Evolutionary conservation across 495 filamentous ascomycete genomes (phyloP), one percentile per base, ranked within the genome.

Genomic region (Hypoxylon lenormandii): DNA sequence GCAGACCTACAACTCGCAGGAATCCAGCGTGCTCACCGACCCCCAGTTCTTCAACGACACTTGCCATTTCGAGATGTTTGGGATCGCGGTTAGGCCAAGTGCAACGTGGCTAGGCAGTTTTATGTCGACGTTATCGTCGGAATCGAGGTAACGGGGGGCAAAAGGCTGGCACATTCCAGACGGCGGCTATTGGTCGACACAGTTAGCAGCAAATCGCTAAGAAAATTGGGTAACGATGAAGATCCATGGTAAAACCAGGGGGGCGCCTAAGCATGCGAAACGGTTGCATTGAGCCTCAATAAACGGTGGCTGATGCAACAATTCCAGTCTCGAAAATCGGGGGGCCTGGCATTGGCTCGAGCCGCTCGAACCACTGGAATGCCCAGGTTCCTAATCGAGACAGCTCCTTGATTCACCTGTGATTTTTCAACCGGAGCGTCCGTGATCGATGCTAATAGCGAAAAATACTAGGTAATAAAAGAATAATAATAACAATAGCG

Each of bases 221-320:
- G 48, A 65, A 3, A 48, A 46, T 48, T 12, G 23, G 36, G 42
- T 26, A 26, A 30, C 38, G 50, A 33, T 50, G 60, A 51, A 53
- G 21, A 43, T 46, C 57, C 61, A n/a, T 38, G 62, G 68, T 69
- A 71, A 71, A 71, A 71, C 68, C 68, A 62, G 42, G 62, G 68
- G 56, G 52, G 42, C 33, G 46, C 10, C 46, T 63, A 71, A 48
- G 59, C 38, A 47, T 26, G 45, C 23, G 28, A 50, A 61, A 66
- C 30, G 33, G 56, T 56, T 71, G 53, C 62, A 66, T 63, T 57
- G 52, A 71, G 68, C 68, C 68, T 66, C 62, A 71, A 63, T 52
- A 26, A 59, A 46, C 46, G 23, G 67, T 66, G 61, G 61, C 67
- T 70, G 53, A 70, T 70, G 61, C 57, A 66, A 70, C 67, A 66